Conservation (phyloP, 768 basidiomycete species). For the Russula emetica region DNA sequence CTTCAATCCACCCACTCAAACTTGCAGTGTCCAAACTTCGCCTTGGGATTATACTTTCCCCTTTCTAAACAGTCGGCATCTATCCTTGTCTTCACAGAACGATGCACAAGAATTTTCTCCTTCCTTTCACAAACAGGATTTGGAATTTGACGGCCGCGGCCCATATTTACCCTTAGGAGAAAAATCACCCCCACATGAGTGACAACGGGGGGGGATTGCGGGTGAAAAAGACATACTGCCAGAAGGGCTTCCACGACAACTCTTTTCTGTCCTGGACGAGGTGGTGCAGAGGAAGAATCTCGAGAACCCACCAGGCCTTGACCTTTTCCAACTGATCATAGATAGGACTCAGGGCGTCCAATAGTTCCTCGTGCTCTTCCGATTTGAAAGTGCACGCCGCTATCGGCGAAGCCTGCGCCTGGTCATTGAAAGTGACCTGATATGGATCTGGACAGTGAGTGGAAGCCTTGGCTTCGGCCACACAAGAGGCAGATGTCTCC, state of each 20-base stretch:
- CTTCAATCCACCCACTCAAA: slow-evolving; percentile 31
- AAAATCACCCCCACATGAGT: neutral
- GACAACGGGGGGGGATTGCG: neutral
- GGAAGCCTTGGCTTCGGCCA: neutral
- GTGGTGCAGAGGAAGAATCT: slow-evolving; percentile 37
- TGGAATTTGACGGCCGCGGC: slow-evolving; percentile 8
- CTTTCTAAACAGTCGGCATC: slow-evolving; percentile 27
- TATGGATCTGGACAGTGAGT: neutral
- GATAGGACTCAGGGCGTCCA: slow-evolving; percentile 48
- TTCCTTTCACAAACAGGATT: neutral
- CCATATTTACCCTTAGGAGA: slow-evolving; percentile 6
- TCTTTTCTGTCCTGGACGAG: neutral
- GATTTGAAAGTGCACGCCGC: slow-evolving; percentile 33
- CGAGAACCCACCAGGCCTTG: slow-evolving; percentile 62
- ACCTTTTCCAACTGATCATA: slow-evolving; percentile 55
- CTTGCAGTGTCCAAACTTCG: slow-evolving; percentile 26
- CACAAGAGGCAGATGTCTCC: neutral
- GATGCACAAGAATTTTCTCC: slow-evolving; percentile 10
- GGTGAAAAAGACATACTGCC: neutral
- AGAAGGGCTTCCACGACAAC: neutral
- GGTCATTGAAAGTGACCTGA: slow-evolving; percentile 24
- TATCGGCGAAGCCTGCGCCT: slow-evolving; percentile 21
- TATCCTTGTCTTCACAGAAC: slow-evolving; percentile 14
- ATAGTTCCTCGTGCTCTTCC: slow-evolving; percentile 61
- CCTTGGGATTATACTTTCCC: slow-evolving; percentile 34